Evolutionary conservation across 495 filamentous ascomycete species (phyloP).

Genomic region (Hypomontagnella monticulosa): DNA sequence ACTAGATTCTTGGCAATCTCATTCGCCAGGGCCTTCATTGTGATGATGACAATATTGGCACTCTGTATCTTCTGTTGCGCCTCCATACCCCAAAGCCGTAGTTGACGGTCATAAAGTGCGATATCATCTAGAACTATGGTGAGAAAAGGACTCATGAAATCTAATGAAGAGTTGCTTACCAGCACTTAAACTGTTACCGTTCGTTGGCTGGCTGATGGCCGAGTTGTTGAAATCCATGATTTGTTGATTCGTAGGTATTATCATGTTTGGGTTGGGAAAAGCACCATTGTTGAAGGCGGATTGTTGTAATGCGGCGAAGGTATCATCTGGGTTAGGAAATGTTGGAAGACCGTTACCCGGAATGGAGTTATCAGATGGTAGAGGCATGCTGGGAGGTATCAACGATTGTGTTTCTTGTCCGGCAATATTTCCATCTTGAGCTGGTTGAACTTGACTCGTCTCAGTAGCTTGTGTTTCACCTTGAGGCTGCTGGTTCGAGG

Average conservation of each 20-base stretch:
- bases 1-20: conserved; percentile 99
- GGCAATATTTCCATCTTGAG: conserved; percentile 8
- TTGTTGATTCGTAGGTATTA: conserved; percentile 30
- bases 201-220: conserved; percentile 10
- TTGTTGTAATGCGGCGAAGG: conserved; percentile 23
- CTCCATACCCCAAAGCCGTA: conserved; percentile 96
- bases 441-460: conserved; percentile 13
- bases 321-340: conserved; percentile 24
- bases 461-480: conserved; percentile 8
- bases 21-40: conserved; percentile 87
- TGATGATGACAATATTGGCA: conserved; percentile 90
- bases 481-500: conserved; percentile 12
- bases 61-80: conserved; percentile 90
- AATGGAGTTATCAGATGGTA: conserved; percentile 16
- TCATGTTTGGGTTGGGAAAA: conserved; percentile 25
- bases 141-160: background rate
- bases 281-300: conserved; percentile 24
- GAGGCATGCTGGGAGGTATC: conserved; percentile 6
- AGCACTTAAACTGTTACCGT: conserved; percentile 33
- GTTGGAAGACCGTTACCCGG: conserved; percentile 16
- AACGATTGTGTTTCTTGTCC: conserved; percentile 16
- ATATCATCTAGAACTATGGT: conserved; percentile 78
- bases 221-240: conserved; percentile 13
- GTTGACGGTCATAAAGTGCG: conserved; percentile 96
- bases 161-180: conserved; percentile 12